Evolutionary conservation across 768 basidiomycete species (phyloP), one percentile per base, ranked within the genome.

Genomic region (Cyathus striatus): DNA sequence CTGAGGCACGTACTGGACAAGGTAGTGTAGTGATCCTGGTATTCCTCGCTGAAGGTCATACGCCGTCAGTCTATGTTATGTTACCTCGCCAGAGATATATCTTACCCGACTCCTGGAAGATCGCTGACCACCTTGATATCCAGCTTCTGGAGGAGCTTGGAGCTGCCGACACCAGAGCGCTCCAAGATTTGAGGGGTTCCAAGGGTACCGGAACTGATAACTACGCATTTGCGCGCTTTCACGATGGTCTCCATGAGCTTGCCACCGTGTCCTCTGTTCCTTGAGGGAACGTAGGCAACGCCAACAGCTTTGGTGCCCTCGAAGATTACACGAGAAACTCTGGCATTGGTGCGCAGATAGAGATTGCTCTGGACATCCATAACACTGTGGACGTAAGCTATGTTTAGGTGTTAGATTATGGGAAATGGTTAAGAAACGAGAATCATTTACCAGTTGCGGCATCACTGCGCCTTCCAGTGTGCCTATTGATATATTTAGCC

Each of bases 401-500:
- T 18, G n/a, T 17, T 14, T 23, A 20, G 34, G 17, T 24, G 26
- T 36, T 23, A 43, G 22, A 5, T 12, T 27, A 22, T 3, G 5
- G 36, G 20, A 22, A 2, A 16, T 30, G 30, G 9, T 32, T 20
- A 17, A 48, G 18, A 7, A 18, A 37, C 16, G 18, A n/a, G 14
- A 38, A 38, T 5, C 13, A 48, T 56, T 24, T 53, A 78, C 79
- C 81, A 35, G 81, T 81, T 2, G 83, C 81, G 38, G 83, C 82
- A 49, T 86, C 83, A 47, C 79, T 82, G 40, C 82, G 79, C 48
- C 83, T 68, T 45, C 83, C 83, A 25, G 81, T 85, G 54, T 83
- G 76, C 50, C 80, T 72, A 60, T 83, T 83, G 70, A 86, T 82
- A 55, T 84, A 86, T 57, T 86, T 85, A 39, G 82, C 82, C 83